Base-by-base conservation (phyloP, 106 monocot species). In the Alisma plantagoaquatica region DNA sequence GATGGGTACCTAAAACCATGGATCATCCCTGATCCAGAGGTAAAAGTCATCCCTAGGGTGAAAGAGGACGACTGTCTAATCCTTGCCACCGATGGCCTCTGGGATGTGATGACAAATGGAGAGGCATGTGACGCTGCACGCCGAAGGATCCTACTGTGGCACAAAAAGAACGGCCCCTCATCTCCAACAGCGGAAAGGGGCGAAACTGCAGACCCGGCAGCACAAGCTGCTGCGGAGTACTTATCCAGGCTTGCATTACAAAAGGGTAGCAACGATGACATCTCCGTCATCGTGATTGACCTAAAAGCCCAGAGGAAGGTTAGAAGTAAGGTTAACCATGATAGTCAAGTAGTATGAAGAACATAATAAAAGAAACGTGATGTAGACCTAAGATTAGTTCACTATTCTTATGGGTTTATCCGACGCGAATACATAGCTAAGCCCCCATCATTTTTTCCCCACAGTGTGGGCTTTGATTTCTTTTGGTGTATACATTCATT, bases 191-290 rank as follows among this genome's bases (percentile, higher is more conserved):
- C 50, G 3, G 50, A 49, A 23, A 59, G 60, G 18, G 71, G 78
- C 20, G 56, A 56, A 8, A 53, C 12, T 16, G 51, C 47, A 26
- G 75, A 82, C 55, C 72, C 75, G 29, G 82, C 87, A 1, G 75
- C 87, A 26, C 77, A 88, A 44, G 75, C 69, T 31, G 87, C 82
- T 51, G 87, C 82, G 0, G 82, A 82, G 2, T 78, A 73, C 57
- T 73, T 88, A 11, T 54, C 68, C 0, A 75, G 63, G 28, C 75
- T 88, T 46, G 82, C 82, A 44, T 41, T 66, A 3, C 81, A 70
- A 46, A 82, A 70, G 32, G 78, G 78, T 19, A 82, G 82, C 69
- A 73, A 71, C 47, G 87, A 88, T 17, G 82, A 88, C 27, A 75
- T 88, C 47, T 69, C 75, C 2, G 69, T 88, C 26, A 59, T 88